phyloP scores from a whole-genome alignment of 1,284 basidiomycete species.

The Meripilus lineatus region DNA sequence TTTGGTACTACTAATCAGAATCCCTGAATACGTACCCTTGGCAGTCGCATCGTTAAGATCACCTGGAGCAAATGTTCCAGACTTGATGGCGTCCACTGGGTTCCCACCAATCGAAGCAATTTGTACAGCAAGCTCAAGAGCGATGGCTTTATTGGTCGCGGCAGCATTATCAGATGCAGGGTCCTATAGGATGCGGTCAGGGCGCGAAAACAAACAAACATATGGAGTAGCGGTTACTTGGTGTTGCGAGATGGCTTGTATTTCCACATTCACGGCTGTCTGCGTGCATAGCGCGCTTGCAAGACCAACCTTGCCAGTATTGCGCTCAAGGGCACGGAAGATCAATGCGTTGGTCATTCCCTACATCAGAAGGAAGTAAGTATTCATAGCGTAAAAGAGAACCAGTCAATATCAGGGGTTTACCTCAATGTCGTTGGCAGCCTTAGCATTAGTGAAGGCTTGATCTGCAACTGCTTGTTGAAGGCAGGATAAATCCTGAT shows the following conservation, averaged over 20 bases:
- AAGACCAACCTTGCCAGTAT: slow-evolving; percentile 53
- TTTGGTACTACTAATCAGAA: neutral
- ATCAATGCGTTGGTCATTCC: slow-evolving; percentile 58
- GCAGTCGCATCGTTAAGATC: slow-evolving; percentile 44
- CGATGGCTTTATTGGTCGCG: slow-evolving; percentile 57
- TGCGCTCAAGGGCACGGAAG: slow-evolving; percentile 65
- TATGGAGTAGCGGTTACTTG: slow-evolving; percentile 25
- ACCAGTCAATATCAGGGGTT: too few relatives aligned
- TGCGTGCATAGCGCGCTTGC: slow-evolving; percentile 47
- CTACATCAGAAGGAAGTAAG: slow-evolving; percentile 2
- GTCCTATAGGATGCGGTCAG: slow-evolving; percentile 36
- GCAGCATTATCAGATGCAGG: slow-evolving; percentile 57
- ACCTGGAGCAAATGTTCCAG: slow-evolving; percentile 64
- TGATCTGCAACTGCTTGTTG: slow-evolving; percentile 63
- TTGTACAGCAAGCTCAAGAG: slow-evolving; percentile 55
- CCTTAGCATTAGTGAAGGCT: slow-evolving; percentile 71
- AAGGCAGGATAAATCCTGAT: slow-evolving; percentile 57
- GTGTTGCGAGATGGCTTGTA: slow-evolving; percentile 63
- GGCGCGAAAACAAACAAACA: neutral
- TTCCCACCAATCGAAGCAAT: slow-evolving; percentile 61
- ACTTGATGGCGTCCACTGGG: slow-evolving; percentile 53
- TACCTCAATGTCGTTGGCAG: slow-evolving; percentile 44
- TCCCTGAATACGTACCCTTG: slow-evolving; percentile 15
- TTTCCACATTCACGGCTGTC: slow-evolving; percentile 59
- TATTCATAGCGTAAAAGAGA: neutral